Base-by-base conservation (phyloP, 495 filamentous ascomycete genomes). In the Hypoxylon fuscum region DNA sequence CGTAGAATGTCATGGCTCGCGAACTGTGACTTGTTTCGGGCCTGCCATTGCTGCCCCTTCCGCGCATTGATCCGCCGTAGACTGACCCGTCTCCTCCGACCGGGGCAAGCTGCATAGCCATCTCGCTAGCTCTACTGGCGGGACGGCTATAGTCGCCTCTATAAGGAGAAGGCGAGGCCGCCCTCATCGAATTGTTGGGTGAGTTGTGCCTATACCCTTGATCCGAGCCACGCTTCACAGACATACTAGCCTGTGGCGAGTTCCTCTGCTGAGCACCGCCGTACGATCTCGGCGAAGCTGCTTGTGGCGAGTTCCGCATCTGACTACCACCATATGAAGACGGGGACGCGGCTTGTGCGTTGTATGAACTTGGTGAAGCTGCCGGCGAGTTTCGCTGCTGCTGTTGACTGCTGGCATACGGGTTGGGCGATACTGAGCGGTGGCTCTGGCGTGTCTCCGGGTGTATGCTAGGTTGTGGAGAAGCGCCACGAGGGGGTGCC, bases 71-170 rank as follows among this genome's bases (percentile, higher is more conserved):
- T 22, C 83, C 82, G 8, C 74, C 72, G 20, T 62, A 70, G 3
- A 68, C 64, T 11, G 69, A 74, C 2, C 61, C 63, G 21, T 68
- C 61, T 9, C 66, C 62, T 7, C 70, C 67, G 15, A 63, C 70
- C 4, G 81, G 82, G 12, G 91, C 90, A 27, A 96, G 82, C 77
- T 93, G 89, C 56, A 95, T 77, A 35, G 92, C 90, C 90, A 93
- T 93, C 29, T 88, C 87, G 21, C 80, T 81, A 34, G 61, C 69
- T 21, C 87, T 85, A 70, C 89, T 91, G 5, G 77, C 79, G 25
- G 88, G 88, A 38, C 89, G 83, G 41, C 83, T 77, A 53, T 88
- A 70, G 49, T 76, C 71, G 42, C 42, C 59, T 8, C 62, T 49
- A 41, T 86, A 80, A 73, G 83, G 62, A 63, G 87, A 71, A 76